Evolutionary conservation across 2,329 filamentous ascomycete species (phyloP).

Genomic region (Trichoderma sp.): DNA sequence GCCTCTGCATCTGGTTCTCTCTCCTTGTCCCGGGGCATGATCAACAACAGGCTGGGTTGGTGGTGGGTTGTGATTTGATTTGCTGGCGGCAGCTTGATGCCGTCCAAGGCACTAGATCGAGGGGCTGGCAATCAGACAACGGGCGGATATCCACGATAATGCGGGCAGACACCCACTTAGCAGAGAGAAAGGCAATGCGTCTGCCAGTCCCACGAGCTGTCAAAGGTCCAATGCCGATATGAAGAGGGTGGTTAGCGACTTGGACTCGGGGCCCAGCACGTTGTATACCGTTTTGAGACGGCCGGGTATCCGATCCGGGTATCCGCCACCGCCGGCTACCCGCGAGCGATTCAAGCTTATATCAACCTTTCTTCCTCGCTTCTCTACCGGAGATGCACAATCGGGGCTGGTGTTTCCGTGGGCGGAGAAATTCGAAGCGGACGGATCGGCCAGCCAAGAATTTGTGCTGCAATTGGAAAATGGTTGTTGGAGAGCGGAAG

Average conservation of each 20-base stretch:
- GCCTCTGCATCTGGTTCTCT: neutral
- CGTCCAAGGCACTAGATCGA: neutral
- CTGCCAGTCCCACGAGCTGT: neutral
- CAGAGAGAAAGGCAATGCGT: neutral
- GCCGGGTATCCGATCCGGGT: conserved; percentile 26
- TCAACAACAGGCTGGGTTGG: neutral
- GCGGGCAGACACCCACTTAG: conserved; percentile 1
- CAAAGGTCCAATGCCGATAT: neutral
- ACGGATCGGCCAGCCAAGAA: neutral
- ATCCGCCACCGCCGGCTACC: conserved; percentile 16
- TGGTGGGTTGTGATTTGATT: neutral
- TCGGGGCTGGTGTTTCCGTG: neutral
- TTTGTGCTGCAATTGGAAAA: neutral
- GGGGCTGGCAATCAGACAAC: neutral
- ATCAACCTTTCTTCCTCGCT: neutral
- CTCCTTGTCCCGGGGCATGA: neutral
- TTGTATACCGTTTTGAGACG: conserved; percentile 11
- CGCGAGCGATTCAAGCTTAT: conserved; percentile 2
- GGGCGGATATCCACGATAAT: conserved; percentile 15
- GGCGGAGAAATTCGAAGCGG: neutral
- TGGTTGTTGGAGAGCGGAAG: neutral
- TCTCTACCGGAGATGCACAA: conserved; percentile 11
- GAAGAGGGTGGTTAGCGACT: conserved; percentile 8
- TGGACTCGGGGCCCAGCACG: neutral
- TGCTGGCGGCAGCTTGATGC: conserved; percentile 17